Evolutionary conservation across 1,284 basidiomycete genomes (phyloP).

Genomic region (Moesziomyces sp.): DNA sequence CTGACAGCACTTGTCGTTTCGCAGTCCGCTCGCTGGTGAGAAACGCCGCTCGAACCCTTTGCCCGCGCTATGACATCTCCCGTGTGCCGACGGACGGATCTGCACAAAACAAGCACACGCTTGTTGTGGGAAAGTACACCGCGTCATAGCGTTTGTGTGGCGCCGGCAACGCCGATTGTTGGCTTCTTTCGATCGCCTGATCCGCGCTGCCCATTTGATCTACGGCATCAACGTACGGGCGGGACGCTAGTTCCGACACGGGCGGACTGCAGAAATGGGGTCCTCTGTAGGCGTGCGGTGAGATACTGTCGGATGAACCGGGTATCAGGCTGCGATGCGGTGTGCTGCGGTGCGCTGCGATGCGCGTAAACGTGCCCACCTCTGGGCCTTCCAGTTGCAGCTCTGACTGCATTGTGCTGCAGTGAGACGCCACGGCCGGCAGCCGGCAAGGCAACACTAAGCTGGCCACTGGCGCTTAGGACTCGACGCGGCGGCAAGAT

Average conservation of each 20-base stretch:
- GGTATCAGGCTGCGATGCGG: background rate
- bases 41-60: background rate
- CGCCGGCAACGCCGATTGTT: background rate
- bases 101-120: background rate
- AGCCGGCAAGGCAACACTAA: background rate
- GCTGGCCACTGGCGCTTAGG: background rate
- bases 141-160: background rate
- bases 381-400: too few relatives aligned
- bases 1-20: background rate
- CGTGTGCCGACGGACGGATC: background rate
- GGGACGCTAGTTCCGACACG: too few relatives aligned
- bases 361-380: background rate
- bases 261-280: too few relatives aligned
- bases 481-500: background rate
- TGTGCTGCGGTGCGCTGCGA: background rate
- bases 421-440: too few relatives aligned
- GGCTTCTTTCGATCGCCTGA: background rate
- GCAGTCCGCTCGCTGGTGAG: background rate
- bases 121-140: background rate
- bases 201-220: background rate
- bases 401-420: too few relatives aligned
- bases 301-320: background rate
- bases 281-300: background rate
- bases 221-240: too few relatives aligned
- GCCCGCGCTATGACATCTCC: background rate